These are phyloP conservation scores for Diaporthe capsici DNA, from an alignment of 2,329 filamentous ascomycete genomes.

Conservation along the genomic window DNA sequence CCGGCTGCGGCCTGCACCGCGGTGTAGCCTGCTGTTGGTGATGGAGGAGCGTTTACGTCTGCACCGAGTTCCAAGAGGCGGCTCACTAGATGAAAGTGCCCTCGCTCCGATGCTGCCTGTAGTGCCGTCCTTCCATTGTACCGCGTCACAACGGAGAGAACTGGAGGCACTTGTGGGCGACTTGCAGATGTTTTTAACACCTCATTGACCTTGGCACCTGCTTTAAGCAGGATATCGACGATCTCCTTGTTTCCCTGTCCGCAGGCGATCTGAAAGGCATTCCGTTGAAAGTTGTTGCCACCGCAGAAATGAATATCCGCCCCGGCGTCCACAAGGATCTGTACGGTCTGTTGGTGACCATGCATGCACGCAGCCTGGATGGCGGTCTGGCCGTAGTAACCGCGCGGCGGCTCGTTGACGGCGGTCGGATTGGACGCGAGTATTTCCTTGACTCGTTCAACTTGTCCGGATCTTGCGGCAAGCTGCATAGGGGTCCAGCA, in stretches of 20 bases:
- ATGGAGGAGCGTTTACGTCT: slow-evolving; percentile 51
- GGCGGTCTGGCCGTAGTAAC: slow-evolving; percentile 54
- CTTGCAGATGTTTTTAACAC: not conserved
- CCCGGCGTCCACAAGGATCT: slow-evolving; percentile 49
- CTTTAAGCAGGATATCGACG: slow-evolving; percentile 47
- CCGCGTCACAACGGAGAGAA: slow-evolving; percentile 46
- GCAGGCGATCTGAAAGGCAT: slow-evolving; percentile 56
- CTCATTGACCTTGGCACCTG: slow-evolving; percentile 49
- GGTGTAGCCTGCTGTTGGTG: slow-evolving; percentile 43
- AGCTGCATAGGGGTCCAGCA: slow-evolving; percentile 54
- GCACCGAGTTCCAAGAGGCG: slow-evolving; percentile 54
- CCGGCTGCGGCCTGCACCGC: slow-evolving; percentile 45
- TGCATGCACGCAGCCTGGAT: slow-evolving; percentile 53
- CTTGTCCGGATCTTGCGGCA: slow-evolving; percentile 51
- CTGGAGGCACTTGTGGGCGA: not conserved
- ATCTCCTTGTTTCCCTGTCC: slow-evolving; percentile 46
- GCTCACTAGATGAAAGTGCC: slow-evolving; percentile 46
- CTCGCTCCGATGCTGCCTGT: slow-evolving; percentile 53
- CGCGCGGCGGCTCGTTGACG: slow-evolving; percentile 50
- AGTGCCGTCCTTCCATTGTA: slow-evolving; percentile 55
- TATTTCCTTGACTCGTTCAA: slow-evolving; percentile 46
- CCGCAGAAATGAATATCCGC: slow-evolving; percentile 52
- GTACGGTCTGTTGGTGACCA: slow-evolving; percentile 47
- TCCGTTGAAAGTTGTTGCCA: slow-evolving; percentile 54
- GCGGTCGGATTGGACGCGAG: slow-evolving; percentile 41